Evolutionary conservation across 768 basidiomycete genomes (phyloP).

Genomic region (Xerocomus brunneocitrinus): DNA sequence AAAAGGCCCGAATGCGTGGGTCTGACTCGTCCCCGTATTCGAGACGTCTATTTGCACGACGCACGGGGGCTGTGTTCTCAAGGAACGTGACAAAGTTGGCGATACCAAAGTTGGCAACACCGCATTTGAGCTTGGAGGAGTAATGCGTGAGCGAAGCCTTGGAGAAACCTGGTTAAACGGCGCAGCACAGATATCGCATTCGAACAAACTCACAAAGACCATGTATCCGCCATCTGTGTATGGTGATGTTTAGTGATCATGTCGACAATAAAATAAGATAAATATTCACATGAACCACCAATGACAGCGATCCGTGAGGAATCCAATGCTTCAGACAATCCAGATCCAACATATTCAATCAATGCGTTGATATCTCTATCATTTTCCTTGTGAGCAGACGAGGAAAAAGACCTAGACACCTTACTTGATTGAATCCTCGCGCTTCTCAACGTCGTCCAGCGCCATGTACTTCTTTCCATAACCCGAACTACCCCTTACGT

Average conservation of each 20-base stretch:
- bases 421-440: constrained; percentile 42
- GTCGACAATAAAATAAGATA: neutral
- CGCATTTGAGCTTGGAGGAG: constrained; percentile 38
- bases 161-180: neutral
- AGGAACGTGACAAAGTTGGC: constrained; percentile 39
- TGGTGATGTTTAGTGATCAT: neutral
- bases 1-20: constrained; percentile 34
- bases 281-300: constrained; percentile 37
- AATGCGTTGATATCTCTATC: constrained; percentile 36
- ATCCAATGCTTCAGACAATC: constrained; percentile 32
- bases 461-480: constrained; percentile 39
- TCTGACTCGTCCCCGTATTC: constrained; percentile 41
- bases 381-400: neutral
- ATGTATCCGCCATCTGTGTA: constrained; percentile 37
- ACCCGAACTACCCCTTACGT: constrained; percentile 40
- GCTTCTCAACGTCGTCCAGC: constrained; percentile 38
- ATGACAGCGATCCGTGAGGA: constrained; percentile 37
- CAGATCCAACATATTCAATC: constrained; percentile 32
- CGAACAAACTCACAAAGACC: constrained; percentile 31
- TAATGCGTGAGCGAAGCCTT: constrained; percentile 40
- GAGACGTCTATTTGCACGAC: constrained; percentile 33
- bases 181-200: neutral
- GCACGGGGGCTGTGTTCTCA: constrained; percentile 36
- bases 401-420: neutral
- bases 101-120: constrained; percentile 39